Evolutionary conservation across 1,284 basidiomycete genomes (phyloP), one percentile per base, ranked within the genome.

Genomic region (Melampsora americana): DNA sequence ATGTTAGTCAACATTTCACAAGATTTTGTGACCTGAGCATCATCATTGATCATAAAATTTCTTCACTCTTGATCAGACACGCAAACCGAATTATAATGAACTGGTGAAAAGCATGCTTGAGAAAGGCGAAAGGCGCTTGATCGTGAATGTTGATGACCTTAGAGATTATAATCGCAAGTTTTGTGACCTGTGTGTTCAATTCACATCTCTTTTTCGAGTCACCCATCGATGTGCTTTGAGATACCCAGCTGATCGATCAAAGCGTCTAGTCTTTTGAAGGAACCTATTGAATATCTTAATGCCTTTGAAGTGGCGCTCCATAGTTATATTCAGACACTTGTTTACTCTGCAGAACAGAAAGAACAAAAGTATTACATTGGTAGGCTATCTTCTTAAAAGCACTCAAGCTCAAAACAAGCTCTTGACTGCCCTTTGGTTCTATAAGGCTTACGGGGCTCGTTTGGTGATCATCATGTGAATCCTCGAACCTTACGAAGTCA

Each of bases 381-480:
- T 75, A 44, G n/a, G 66, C 20, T 3, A 6, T 7, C 44, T 39
- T 53, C 12, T 32, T n/a, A 26, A 18, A 12, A 20, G 18, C 3
- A 30, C 7, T 59, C 30, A 65, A 42, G 26, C 26, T 69, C 30
- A 50, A 60, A 39, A 66, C 26, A 23, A 26, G 23, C 7, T 32
- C 30, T 70, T 39, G 23, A 28, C 26, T 20, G 26, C 5, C 30
- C 20, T 66, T 18, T 20, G 44, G 1, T 78, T 1, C 90, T 91
- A 80, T 87, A 97, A 77, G 96, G 95, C n/a, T 89, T 99, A 83
- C 90, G 92, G 79, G 96, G 96, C 73, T 95, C 92, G n/a, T 99
- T 99, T 83, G 96, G 96, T 65, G 95, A 98, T 84, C 93, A 99
- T 83, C 94, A 98, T 83, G 92, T 95, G 84, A 98, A 92, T 83